A percentile compares a stretch with the other conserved stretches of the same genome.
Evolutionary conservation across 805 yeast species (phyloP).

Genomic region (Cyberlindnera xishuangbannaensis): DNA sequence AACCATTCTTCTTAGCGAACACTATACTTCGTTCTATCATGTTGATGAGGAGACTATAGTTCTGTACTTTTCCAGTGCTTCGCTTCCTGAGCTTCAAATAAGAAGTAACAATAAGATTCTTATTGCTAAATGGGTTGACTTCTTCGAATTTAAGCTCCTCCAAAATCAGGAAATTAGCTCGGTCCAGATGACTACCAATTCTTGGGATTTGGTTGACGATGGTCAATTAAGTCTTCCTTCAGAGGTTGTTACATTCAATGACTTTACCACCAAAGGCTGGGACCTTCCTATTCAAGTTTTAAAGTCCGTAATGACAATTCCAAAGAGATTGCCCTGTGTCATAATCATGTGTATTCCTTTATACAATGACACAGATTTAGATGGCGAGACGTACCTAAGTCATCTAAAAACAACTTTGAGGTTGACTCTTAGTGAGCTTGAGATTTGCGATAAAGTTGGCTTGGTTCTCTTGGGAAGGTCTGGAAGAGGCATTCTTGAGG

Average conservation of each 20-base stretch:
- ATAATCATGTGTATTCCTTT: conserved; percentile 39
- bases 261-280: conserved; percentile 31
- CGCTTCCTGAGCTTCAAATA: conserved; percentile 40
- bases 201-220: conserved; percentile 38
- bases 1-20: conserved; percentile 32
- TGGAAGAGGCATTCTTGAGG: conserved; percentile 30
- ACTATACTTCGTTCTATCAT: conserved; percentile 28
- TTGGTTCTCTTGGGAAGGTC: conserved; percentile 43
- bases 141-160: conserved; percentile 11
- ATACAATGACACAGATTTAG: conserved; percentile 26
- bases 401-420: conserved; percentile 25
- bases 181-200: conserved; percentile 44
- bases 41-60: conserved; percentile 25
- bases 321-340: conserved; percentile 35
- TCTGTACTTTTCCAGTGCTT: conserved; percentile 34
- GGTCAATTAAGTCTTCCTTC: conserved; percentile 30
- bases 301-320: conserved; percentile 34
- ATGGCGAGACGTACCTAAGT: conserved; percentile 27
- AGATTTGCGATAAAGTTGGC: conserved; percentile 39
- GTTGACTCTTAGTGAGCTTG: conserved; percentile 26
- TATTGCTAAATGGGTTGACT: conserved; percentile 38
- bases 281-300: conserved; percentile 37
- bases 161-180: conserved; percentile 26
- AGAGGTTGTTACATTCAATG: conserved; percentile 34
- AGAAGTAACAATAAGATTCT: conserved; percentile 28